Percentiles rank a stretch among this genome's conserved stretches.
These are phyloP conservation scores for Speleostelium caveatum DNA, from an alignment of 78 protist genomes.

Conservation along the genomic window DNA sequence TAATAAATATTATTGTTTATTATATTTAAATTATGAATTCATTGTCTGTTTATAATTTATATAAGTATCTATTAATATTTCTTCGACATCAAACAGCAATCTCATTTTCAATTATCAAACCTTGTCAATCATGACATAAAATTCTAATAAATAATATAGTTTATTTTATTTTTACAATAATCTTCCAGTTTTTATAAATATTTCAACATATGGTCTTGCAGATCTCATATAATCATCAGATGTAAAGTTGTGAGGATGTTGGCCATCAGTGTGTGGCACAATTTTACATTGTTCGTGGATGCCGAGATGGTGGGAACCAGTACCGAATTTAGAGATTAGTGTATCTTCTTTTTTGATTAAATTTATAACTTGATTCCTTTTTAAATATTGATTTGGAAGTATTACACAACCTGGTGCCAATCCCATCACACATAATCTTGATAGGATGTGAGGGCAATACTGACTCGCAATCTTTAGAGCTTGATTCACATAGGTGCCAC, in stretches of 20 bases:
- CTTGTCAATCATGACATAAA: no score
- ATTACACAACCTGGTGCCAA: constrained; percentile 42
- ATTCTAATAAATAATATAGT: no score
- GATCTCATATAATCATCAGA: neutral
- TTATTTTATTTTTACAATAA: neutral
- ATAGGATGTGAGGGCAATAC: neutral
- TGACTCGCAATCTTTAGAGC: neutral
- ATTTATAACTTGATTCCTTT: constrained; percentile 6
- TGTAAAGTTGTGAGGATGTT: constrained; percentile 51
- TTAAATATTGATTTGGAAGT: neutral
- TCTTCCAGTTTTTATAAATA: constrained; percentile 7
- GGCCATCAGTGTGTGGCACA: constrained; percentile 27
- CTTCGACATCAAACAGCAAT: no score
- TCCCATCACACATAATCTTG: neutral
- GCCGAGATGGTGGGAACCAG: constrained; percentile 11
- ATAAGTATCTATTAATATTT: no score
- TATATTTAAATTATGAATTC: no score
- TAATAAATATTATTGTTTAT: no score
- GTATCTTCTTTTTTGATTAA: constrained; percentile 46
- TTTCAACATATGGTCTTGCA: constrained; percentile 5
- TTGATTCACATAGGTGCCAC: constrained; percentile 23
- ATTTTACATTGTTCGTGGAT: neutral
- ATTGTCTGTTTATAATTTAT: no score
- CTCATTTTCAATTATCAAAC: no score
- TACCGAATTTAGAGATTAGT: constrained; percentile 7